Evolutionary conservation across 2,329 filamentous ascomycete genomes (phyloP), one percentile per base, ranked within the genome.

Genomic region (Sphaerulina populicola): DNA sequence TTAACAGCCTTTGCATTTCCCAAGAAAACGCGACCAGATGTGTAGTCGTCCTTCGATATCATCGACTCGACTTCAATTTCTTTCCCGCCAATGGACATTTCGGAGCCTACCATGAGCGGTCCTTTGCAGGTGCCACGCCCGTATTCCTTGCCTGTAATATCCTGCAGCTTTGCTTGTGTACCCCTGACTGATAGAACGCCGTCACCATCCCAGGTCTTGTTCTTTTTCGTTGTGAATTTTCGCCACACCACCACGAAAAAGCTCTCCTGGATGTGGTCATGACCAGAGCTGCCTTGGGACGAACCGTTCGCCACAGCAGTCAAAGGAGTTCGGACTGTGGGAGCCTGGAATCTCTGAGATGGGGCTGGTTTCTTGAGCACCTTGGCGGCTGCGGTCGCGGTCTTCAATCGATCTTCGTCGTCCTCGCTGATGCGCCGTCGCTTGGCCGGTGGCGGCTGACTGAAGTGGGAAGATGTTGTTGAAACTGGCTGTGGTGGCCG

Each of bases 151-250:
- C 83, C 83, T 0, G 76, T 76, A 9, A 78, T 73, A 63, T 86
- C 81, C 53, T 81, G 77, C 12, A 87, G 71, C 47, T 72, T 74
- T 3, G 77, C 81, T 61, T 77, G 77, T 3, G 81, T 81, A 33
- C 73, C 75, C 2, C 71, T 67, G 3, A 83, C 72, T 3, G 74
- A 72, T 7, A 87, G 71, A 2, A 86, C 73, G 1, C 82, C 84
- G 66, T 88, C 84, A 2, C 83, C 83, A 61, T 87, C 83, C 83
- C 84, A 88, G 4, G 82, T 87, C 65, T 87, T 87, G 66, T 87
- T 80, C 68, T 87, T 88, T 66, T 86, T 87, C 5, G 72, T 77
- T 0, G 82, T 85, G 46, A 77, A 78, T 65, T 85, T 86, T 15
- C 84, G 79, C 83, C 73, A 75, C 12, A 75, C 54, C 0, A 75